Percentiles rank a stretch among this genome's conserved stretches.
Evolutionary conservation across 2,329 filamentous ascomycete species (phyloP).

Genomic region (Clonostachys solani): DNA sequence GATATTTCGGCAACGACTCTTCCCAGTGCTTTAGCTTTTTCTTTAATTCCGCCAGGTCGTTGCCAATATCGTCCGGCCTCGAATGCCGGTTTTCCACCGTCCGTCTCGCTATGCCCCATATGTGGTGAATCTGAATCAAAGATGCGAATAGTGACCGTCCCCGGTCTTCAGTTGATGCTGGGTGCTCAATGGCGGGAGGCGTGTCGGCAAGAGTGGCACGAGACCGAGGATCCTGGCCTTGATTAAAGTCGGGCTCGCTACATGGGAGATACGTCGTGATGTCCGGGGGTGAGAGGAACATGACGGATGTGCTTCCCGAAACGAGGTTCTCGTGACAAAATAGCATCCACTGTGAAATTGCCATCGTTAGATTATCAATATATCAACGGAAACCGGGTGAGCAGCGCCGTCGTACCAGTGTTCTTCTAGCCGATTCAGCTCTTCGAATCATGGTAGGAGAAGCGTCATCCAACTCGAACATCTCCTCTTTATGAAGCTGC

Average conservation of each 20-base stretch:
- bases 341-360: slow-evolving; percentile 46
- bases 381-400: neutral
- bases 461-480: slow-evolving; percentile 37
- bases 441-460: slow-evolving; percentile 39
- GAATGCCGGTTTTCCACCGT: slow-evolving; percentile 37
- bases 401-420: slow-evolving; percentile 35
- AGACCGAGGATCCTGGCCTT: slow-evolving; percentile 38
- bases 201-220: slow-evolving; percentile 51
- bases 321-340: slow-evolving; percentile 55
- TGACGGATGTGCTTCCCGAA: slow-evolving; percentile 44
- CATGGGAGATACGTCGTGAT: slow-evolving; percentile 51
- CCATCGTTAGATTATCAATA: neutral
- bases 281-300: slow-evolving; percentile 45
- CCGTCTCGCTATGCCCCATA: slow-evolving; percentile 48
- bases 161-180: slow-evolving; percentile 32
- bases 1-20: slow-evolving; percentile 35
- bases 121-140: slow-evolving; percentile 48
- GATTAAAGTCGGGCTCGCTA: slow-evolving; percentile 46
- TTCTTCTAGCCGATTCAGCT: slow-evolving; percentile 52
- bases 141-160: slow-evolving; percentile 50
- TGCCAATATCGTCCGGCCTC: slow-evolving; percentile 40
- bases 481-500: slow-evolving; percentile 51
- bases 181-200: slow-evolving; percentile 40
- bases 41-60: slow-evolving; percentile 41
- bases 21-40: slow-evolving; percentile 43